phyloP scores from a whole-genome alignment of 2,329 filamentous ascomycete genomes.

The Cryoendolithus antarcticus region DNA sequence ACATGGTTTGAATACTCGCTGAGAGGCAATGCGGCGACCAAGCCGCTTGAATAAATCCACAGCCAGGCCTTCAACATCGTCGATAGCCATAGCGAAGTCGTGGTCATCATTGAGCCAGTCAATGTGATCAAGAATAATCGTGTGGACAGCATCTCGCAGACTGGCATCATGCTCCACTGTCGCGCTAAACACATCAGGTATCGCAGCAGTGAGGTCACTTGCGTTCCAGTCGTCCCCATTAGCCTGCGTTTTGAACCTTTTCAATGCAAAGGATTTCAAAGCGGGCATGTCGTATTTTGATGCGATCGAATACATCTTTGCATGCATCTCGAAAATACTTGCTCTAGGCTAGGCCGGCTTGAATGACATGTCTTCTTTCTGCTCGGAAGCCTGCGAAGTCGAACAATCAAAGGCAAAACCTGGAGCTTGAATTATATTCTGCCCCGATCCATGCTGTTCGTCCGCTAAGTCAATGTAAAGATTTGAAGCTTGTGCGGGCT shows the following conservation, averaged over 20 bases:
- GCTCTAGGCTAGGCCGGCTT: not conserved
- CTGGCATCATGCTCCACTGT: not conserved
- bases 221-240: not conserved
- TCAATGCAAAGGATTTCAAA: not conserved
- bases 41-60: slow-evolving; percentile 1
- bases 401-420: no score
- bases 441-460: no score
- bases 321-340: slow-evolving; percentile 1
- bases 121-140: not conserved
- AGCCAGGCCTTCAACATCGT: not conserved
- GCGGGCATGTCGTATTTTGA: not conserved
- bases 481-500: no score
- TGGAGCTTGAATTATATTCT: no score
- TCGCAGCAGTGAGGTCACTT: not conserved
- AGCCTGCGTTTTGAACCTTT: slow-evolving; percentile 1
- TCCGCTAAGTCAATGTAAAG: no score
- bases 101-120: not conserved
- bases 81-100: not conserved
- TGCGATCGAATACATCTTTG: slow-evolving; percentile 1
- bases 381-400: no score
- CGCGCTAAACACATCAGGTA: not conserved
- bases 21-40: not conserved
- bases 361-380: no score
- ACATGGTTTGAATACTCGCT: not conserved
- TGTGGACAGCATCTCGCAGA: not conserved